Evolutionary conservation across 2,329 filamentous ascomycete genomes (phyloP), one percentile per base, ranked within the genome.

Genomic region (Fusarium sp.): DNA sequence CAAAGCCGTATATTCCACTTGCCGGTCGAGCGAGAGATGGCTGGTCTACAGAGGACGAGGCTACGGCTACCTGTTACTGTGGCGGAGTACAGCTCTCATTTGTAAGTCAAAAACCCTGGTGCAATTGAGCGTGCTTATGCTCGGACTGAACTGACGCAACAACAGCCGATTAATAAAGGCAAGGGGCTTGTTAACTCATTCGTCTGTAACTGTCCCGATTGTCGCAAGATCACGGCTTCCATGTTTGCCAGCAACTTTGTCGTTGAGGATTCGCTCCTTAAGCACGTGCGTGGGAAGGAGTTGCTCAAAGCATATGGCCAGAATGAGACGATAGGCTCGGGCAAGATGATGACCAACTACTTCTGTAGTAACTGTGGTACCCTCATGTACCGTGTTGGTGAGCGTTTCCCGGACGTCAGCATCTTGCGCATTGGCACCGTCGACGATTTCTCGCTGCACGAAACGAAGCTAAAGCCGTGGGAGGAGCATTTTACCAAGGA

Each of bases 221-320:
- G 87, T 76, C 86, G 80, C 71, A 90, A 90, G 70, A 80, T 90
- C 62, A 89, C 86, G 0, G 86, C 87, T 0, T 88, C 86, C 1
- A 88, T 89, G 84, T 89, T 88, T 76, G 84, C 86, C 4, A 84
- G 85, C 54, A 89, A 87, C 77, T 88, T 90, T 72, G 80, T 81
- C 60, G 75, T 88, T 40, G 65, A 72, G 12, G 80, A 87, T 72
- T 71, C 74, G 1, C 60, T 83, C 58, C 68, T 88, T 0, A 81
- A 74, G 46, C 83, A 87, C 67, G 11, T 85, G 0, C 84, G 86
- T 13, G 87, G 88, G 10, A 76, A 78, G 6, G 83, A 86, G 1
- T 83, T 82, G 30, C 79, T 89, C 13, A 85, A 75, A 18, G 66
- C 72, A 1, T 89, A 77, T 59, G 67, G 72, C 6, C 84, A 88